Base-by-base conservation (phyloP, 2,329 filamentous ascomycete species). In the Talaromyces sp. region DNA sequence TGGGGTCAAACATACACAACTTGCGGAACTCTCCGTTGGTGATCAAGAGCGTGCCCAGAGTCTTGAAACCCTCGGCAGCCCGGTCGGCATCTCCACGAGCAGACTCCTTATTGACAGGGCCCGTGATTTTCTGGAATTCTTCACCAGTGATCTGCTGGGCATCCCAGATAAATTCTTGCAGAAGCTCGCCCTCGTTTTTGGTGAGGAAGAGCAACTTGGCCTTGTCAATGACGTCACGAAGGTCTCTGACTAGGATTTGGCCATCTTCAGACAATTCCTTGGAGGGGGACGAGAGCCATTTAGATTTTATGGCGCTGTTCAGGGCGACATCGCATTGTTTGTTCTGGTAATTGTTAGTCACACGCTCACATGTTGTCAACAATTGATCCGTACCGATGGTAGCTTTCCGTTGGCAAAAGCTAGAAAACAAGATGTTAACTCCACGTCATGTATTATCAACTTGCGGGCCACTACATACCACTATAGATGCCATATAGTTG, bases 111-210 rank as follows among this genome's bases (percentile, higher is more conserved):
- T 87, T 85, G 57, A 96, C 72, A 0, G 92, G 90, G 1, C 87
- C 85, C 64, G 84, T 82, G 3, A 92, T 91, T 1, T 83, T 78
- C 65, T 80, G 77, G 31, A 91, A 83, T 60, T 85, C 82, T 72
- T 84, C 88, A 65, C 86, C 81, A 62, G 88, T 86, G 67, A 95
- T 88, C 56, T 90, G 85, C 74, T 92, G 88, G 0, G 93, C 93
- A 75, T 97, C 91, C 90, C 91, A 99, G 79, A 98, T 92, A 79
- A 99, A 98, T 73, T 99, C 93, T 75, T 99, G 95, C 22, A 99
- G 82, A 65, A 98, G 81, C 73, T 99, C 93, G 74, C 93, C 95
- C 66, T 97, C 87, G 75, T 99, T 99, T 85, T 98, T 99, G 80
- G 90, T 90, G 31, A 99, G 83, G 9, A 98, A 81, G 13, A 99